phyloP scores from a whole-genome alignment of 768 basidiomycete genomes.

The Boletus insuetus region DNA sequence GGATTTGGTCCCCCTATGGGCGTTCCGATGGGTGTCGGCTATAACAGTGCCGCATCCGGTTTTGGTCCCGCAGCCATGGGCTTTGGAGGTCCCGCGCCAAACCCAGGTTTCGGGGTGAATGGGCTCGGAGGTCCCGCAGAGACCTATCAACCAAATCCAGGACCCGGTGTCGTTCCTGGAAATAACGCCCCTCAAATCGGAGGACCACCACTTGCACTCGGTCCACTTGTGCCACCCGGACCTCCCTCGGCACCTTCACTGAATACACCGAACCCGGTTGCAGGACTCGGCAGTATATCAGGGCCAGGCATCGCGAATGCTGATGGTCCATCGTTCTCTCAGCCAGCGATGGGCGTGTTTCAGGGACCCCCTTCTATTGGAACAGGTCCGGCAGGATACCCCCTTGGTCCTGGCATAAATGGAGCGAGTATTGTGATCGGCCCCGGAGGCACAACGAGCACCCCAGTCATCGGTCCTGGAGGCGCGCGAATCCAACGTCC shows the following conservation, averaged over 20 bases:
- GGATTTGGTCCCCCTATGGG: slow-evolving; percentile 24
- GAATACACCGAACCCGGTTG: background rate
- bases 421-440: slow-evolving; percentile 26
- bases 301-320: slow-evolving; percentile 11
- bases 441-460: slow-evolving; percentile 22
- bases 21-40: slow-evolving; percentile 20
- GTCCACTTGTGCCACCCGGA: background rate
- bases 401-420: slow-evolving; percentile 17
- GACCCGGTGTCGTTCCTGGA: slow-evolving; percentile 11
- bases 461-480: slow-evolving; percentile 14
- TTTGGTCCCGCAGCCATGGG: slow-evolving; percentile 16
- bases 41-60: slow-evolving; percentile 12
- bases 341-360: slow-evolving; percentile 29
- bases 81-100: slow-evolving; percentile 15
- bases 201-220: slow-evolving; percentile 1
- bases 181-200: slow-evolving; percentile 8
- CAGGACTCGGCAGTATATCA: slow-evolving; percentile 4
- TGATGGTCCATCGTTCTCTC: slow-evolving; percentile 20
- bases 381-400: slow-evolving; percentile 17
- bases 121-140: slow-evolving; percentile 18
- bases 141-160: slow-evolving; percentile 13
- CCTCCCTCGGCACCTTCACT: slow-evolving; percentile 11
- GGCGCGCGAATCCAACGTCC: slow-evolving; percentile 24
- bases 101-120: slow-evolving; percentile 21
- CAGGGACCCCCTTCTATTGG: slow-evolving; percentile 23